Evolutionary conservation across 192 early-diverging fungal genomes (phyloP).

Genomic region (Mortierella alpina): DNA sequence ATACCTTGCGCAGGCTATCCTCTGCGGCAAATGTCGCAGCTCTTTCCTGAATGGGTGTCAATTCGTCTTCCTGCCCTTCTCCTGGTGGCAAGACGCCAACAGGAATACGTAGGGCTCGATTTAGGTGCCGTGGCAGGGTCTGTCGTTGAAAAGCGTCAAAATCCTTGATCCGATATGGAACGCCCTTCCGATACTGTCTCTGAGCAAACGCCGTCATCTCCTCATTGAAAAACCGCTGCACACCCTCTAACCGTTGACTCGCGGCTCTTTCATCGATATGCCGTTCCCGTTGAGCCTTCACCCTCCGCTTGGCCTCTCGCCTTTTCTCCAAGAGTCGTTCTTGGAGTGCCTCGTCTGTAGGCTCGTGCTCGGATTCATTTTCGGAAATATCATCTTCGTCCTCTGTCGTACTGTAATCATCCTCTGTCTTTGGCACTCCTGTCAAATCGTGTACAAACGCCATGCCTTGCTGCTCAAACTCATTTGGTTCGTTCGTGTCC

Average conservation of each 20-base stretch:
- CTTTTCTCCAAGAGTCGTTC: background rate
- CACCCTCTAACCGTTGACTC: constrained; percentile 5
- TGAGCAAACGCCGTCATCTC: constrained; percentile 27
- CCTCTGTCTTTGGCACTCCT: constrained; percentile 33
- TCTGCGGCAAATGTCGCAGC: constrained; percentile 27
- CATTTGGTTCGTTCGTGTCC: background rate
- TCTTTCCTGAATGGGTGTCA: constrained; percentile 24
- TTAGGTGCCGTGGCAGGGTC: constrained; percentile 2
- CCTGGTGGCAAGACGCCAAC: constrained; percentile 5
- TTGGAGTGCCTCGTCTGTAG: background rate
- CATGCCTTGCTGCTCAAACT: constrained; percentile 19
- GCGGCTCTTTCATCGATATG: constrained; percentile 16
- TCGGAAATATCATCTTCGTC: background rate
- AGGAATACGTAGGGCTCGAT: background rate
- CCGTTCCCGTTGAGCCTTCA: background rate
- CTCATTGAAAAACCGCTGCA: constrained; percentile 12
- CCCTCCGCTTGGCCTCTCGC: constrained; percentile 3
- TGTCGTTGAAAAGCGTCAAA: constrained; percentile 1
- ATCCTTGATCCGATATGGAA: constrained; percentile 12
- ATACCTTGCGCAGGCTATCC: constrained; percentile 15
- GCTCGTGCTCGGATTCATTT: background rate
- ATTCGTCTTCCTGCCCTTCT: constrained; percentile 19
- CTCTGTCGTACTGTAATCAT: constrained; percentile 7
- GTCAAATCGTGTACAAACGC: constrained; percentile 37
- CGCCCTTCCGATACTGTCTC: constrained; percentile 22